phyloP scores from a whole-genome alignment of 1,139 yeast genomes.

The Suhomyces atakaporum region DNA sequence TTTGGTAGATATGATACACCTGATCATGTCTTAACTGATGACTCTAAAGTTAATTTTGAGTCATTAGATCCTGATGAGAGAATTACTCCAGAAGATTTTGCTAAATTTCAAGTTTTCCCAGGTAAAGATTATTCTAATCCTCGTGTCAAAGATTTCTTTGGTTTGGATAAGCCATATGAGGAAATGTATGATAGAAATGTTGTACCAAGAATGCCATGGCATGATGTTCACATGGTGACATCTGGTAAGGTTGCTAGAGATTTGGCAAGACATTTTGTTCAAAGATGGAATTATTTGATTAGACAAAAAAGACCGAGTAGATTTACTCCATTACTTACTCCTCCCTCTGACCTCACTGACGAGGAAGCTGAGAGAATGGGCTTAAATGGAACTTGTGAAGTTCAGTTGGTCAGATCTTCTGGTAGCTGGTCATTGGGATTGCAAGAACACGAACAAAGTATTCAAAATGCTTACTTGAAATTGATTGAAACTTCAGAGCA shows the following conservation, averaged over 20 bases:
- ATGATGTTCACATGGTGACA: constrained; percentile 95
- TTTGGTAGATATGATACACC: constrained; percentile 97
- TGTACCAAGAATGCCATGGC: constrained; percentile 99
- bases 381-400: constrained; percentile 85
- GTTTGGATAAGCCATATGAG: constrained; percentile 82
- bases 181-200: constrained; percentile 84
- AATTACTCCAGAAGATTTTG: constrained; percentile 34
- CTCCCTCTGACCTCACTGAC: constrained; percentile 84
- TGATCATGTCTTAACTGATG: constrained; percentile 88
- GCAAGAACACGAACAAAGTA: constrained; percentile 81
- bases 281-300: constrained; percentile 92
- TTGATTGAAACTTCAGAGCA: constrained; percentile 91
- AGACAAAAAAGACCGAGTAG: constrained; percentile 95
- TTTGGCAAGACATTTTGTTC: constrained; percentile 89
- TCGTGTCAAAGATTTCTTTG: constrained; percentile 81
- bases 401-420: constrained; percentile 84
- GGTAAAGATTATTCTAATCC: constrained; percentile 99
- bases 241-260: constrained; percentile 97
- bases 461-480: constrained; percentile 89
- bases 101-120: constrained; percentile 75
- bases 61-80: constrained; percentile 32
- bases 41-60: constrained; percentile 47
- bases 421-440: constrained; percentile 94
- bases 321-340: constrained; percentile 86
- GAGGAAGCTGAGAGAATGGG: constrained; percentile 67